These are phyloP conservation scores for Anisogramma anomala DNA, from an alignment of 2,329 filamentous ascomycete species.

Conservation along the genomic window DNA sequence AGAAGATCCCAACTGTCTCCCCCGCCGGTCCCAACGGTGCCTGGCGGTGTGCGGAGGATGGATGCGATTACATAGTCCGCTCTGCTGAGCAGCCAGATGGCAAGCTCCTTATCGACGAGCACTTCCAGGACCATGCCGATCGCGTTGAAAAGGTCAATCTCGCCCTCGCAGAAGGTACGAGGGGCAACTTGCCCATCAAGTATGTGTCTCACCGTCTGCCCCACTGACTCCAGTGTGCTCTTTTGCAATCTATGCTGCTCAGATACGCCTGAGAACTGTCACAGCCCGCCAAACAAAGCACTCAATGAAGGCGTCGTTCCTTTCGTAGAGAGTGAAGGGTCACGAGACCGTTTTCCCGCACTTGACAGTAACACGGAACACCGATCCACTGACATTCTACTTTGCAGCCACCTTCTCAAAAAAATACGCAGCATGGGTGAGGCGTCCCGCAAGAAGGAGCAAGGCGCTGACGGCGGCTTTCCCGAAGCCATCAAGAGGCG, in stretches of 20 bases:
- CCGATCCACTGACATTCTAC: background rate
- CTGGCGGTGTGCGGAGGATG: conserved; percentile 55
- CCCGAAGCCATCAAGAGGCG: conserved; percentile 36
- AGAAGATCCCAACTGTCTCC: conserved; percentile 35
- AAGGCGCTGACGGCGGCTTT: conserved; percentile 24
- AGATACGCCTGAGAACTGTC: no score
- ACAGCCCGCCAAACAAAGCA: no score
- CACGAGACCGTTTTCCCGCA: no score
- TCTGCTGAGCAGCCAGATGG: conserved; percentile 45
- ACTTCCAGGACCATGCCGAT: conserved; percentile 49
- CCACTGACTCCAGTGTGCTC: no score
- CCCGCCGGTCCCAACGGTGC: conserved; percentile 48
- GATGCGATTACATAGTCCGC: conserved; percentile 53
- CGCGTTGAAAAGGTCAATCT: conserved; percentile 39
- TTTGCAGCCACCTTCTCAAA: conserved; percentile 40
- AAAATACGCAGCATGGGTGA: conserved; percentile 39
- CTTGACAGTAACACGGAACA: no score
- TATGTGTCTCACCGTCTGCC: conserved; percentile 29
- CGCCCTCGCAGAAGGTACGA: conserved; percentile 44
- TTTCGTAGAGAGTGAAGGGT: no score
- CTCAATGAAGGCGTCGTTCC: no score
- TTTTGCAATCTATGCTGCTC: no score
- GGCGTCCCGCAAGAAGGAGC: conserved; percentile 23
- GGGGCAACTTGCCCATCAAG: conserved; percentile 45
- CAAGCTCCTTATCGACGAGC: conserved; percentile 45